A percentile compares a stretch with the other conserved stretches of the same genome.
Conservation (phyloP, 768 basidiomycete genomes). For the Boletellus sp. region DNA sequence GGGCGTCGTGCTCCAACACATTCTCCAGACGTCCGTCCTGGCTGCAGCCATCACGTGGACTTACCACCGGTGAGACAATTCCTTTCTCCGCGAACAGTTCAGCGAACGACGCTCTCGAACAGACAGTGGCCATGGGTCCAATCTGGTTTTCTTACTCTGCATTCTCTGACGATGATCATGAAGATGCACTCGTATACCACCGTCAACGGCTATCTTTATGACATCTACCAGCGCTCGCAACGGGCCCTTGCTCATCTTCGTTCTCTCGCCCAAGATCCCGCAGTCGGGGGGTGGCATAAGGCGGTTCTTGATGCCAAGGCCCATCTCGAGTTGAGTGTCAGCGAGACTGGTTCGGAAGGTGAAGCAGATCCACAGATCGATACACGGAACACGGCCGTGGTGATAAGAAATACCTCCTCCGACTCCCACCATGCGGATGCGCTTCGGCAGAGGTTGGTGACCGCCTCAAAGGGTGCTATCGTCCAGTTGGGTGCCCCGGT, state of each 20-base stretch:
- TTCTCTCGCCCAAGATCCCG: slow-evolving; percentile 37
- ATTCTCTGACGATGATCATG: slow-evolving; percentile 89
- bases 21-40: slow-evolving; percentile 72
- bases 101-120: not conserved
- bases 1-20: slow-evolving; percentile 76
- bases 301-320: slow-evolving; percentile 50
- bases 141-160: slow-evolving; percentile 83
- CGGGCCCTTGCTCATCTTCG: slow-evolving; percentile 43
- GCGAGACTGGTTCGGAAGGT: slow-evolving; percentile 19
- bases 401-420: slow-evolving; percentile 45
- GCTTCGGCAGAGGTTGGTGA: slow-evolving; percentile 55
- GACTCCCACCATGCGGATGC: slow-evolving; percentile 50
- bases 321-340: slow-evolving; percentile 29
- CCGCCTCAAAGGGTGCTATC: slow-evolving; percentile 22
- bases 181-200: slow-evolving; percentile 95
- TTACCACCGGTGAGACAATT: slow-evolving; percentile 67
- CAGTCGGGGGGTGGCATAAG: slow-evolving; percentile 63
- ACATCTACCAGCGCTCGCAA: slow-evolving; percentile 45
- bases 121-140: slow-evolving; percentile 99
- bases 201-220: slow-evolving; percentile 80
- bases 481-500: slow-evolving; percentile 3
- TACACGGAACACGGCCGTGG: slow-evolving; percentile 46
- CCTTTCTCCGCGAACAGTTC: not conserved
- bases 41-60: slow-evolving; percentile 81
- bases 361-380: slow-evolving; percentile 25